phyloP scores from a whole-genome alignment of 768 basidiomycete genomes.

The Tulasnella sp. region DNA sequence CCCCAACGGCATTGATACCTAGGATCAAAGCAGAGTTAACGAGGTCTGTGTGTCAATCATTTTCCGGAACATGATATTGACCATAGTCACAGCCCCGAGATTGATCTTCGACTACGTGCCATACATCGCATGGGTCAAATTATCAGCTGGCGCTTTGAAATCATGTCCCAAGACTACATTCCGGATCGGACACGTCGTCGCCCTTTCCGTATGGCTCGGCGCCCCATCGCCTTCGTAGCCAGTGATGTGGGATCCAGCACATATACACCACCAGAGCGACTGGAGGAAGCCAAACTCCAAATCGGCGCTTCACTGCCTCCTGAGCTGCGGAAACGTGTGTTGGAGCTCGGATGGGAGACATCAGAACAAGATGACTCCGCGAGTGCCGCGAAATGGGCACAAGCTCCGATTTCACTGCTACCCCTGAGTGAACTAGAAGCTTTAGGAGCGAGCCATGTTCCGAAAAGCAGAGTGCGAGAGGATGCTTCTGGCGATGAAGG shows the following conservation, averaged over 20 bases:
- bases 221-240: conserved; percentile 58
- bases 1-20: conserved; percentile 36
- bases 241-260: conserved; percentile 59
- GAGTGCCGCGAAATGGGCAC: conserved; percentile 28
- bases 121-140: conserved; percentile 45
- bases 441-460: neutral
- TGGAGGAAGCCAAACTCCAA: conserved; percentile 38
- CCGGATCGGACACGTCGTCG: conserved; percentile 47
- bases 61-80: neutral
- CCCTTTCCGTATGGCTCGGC: conserved; percentile 61
- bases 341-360: conserved; percentile 60
- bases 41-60: neutral
- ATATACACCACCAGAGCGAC: conserved; percentile 45
- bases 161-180: conserved; percentile 49
- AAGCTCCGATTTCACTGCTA: conserved; percentile 53
- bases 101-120: conserved; percentile 38
- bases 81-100: conserved; percentile 35
- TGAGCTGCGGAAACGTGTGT: conserved; percentile 52
- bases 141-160: conserved; percentile 58
- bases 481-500: neutral
- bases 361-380: conserved; percentile 35
- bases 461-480: neutral
- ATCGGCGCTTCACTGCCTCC: conserved; percentile 39
- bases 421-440: conserved; percentile 44
- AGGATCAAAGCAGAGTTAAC: conserved; percentile 42